These are phyloP conservation scores for Eremochloa ophiuroides DNA, from an alignment of 176 grass and related monocot genomes.

Conservation along the genomic window DNA sequence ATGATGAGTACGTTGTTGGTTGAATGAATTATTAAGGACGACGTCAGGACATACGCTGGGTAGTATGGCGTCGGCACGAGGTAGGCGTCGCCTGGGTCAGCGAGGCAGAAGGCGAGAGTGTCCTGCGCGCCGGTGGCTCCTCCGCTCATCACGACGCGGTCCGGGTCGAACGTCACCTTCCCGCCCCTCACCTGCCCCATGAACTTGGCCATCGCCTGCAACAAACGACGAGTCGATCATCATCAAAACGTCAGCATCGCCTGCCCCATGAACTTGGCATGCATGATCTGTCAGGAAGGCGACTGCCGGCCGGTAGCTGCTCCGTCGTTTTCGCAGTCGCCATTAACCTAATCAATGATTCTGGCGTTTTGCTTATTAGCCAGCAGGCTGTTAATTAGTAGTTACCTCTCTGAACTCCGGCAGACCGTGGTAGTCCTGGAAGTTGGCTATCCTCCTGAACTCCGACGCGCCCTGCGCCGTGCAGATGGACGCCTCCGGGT, in stretches of 20 bases:
- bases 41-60: constrained; percentile 57
- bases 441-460: constrained; percentile 73
- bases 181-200: constrained; percentile 83
- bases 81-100: constrained; percentile 86
- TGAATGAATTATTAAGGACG: neutral
- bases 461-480: constrained; percentile 45
- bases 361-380: neutral
- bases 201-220: constrained; percentile 83
- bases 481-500: constrained; percentile 93
- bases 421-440: constrained; percentile 93
- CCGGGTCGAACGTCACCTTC: constrained; percentile 58
- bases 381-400: neutral
- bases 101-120: constrained; percentile 86
- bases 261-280: neutral
- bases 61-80: constrained; percentile 92
- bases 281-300: neutral
- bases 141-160: constrained; percentile 78
- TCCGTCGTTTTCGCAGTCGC: constrained; percentile 12
- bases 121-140: constrained; percentile 82
- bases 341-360: neutral
- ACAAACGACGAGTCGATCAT: neutral
- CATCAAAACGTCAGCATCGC: constrained; percentile 5
- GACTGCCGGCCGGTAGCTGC: neutral
- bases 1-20: too few relatives aligned
- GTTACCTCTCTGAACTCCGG: constrained; percentile 64